Conservation (phyloP, 2,329 filamentous ascomycete genomes). For the Karstenula rhodostoma region DNA sequence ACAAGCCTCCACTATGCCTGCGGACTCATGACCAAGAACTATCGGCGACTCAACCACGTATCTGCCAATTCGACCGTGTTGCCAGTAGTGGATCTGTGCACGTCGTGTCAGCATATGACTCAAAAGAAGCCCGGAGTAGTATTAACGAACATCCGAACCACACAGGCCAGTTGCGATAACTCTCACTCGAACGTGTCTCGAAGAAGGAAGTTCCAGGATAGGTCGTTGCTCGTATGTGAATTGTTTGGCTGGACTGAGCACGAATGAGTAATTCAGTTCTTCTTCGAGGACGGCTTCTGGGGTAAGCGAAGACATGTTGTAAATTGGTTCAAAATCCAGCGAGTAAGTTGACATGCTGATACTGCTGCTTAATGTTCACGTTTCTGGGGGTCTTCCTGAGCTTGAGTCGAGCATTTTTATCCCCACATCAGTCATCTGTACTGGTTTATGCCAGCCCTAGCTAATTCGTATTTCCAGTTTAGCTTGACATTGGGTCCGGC, state of each 20-base stretch:
- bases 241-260: slow-evolving; percentile 13
- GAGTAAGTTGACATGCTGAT: too few species aligned
- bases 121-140: too few species aligned
- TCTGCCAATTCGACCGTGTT: slow-evolving; percentile 27
- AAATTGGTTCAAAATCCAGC: too few species aligned
- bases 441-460: too few species aligned
- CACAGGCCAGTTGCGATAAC: slow-evolving; percentile 85
- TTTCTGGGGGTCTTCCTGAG: too few species aligned
- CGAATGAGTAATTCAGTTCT: slow-evolving; percentile 20
- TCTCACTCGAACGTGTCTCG: slow-evolving; percentile 77
- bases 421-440: too few species aligned
- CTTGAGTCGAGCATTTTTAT: too few species aligned
- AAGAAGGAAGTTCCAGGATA: slow-evolving; percentile 67
- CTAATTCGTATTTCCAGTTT: too few species aligned
- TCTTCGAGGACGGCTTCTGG: too few species aligned
- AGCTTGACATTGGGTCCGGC: too few species aligned
- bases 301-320: too few species aligned
- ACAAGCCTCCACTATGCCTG: slow-evolving; percentile 26
- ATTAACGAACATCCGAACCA: slow-evolving; percentile 64
- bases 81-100: slow-evolving; percentile 54
- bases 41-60: slow-evolving; percentile 28
- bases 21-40: slow-evolving; percentile 35
- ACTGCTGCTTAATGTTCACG: too few species aligned
- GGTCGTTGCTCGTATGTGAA: slow-evolving; percentile 71
- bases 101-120: background rate